Evolutionary conservation across 768 basidiomycete species (phyloP), one percentile per base, ranked within the genome.

Genomic region (Boletus sp.): DNA sequence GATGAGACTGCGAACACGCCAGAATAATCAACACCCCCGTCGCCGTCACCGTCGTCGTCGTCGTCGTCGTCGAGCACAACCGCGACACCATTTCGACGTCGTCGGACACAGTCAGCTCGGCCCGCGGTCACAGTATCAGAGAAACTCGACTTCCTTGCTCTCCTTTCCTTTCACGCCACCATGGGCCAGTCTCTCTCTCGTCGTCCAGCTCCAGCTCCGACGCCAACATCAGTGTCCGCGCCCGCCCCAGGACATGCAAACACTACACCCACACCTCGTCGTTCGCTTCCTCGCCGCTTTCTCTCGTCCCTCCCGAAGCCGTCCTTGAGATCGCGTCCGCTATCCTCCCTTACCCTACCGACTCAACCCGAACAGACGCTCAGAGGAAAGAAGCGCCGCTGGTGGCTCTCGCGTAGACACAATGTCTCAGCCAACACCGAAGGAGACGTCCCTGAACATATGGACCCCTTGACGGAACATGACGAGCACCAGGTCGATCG

Each of bases 131-230:
- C 19, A 30, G 37, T 41, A 21, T 47, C 44, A 34, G 55, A 21
- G 42, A 55, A 47, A 9, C 42, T 43, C 30, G 38, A 32, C 38
- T 32, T 37, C 34, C 19, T 37, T 15, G 7, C 34, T 50, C 9
- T 42, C 40, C 44, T 40, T 47, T 54, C 23, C 32, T 42, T 44
- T 34, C 33, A 35, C 51, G 23, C 52, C 49, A 58, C 47, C 48
- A 70, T 70, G 69, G 69, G 69, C 47, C 69, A 70, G 58, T 60
- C 69, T 17, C 43, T 71, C 30, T 70, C 69, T 58, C 70, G 67
- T 40, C 59, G 35, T 48, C 51, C 57, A 34, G 40, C 51, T n/a
- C 30, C 59, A 51, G 7, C 57, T 7, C 23, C 61, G 54, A 43
- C 48, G 38, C 47, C 54, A 35, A 45, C 39, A 29, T 27, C 39